Evolutionary conservation across 805 yeast genomes (phyloP).

Genomic region (Myxozyma vanderwaltii): DNA sequence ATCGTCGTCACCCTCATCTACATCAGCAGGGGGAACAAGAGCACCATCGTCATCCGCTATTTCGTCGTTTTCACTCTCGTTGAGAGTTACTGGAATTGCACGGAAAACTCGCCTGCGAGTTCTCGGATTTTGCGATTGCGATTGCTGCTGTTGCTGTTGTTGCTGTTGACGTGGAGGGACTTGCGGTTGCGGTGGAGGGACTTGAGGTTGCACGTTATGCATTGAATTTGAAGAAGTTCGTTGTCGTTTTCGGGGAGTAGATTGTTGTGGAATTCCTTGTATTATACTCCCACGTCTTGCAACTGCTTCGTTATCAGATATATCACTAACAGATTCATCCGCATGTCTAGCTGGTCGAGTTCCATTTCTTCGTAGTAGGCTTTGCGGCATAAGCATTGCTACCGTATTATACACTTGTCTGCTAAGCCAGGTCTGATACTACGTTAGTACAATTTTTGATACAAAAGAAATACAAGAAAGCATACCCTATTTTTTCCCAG

Average conservation of each 20-base stretch:
- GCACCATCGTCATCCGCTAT: slow-evolving; percentile 1
- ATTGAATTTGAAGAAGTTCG: background rate
- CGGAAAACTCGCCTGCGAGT: background rate
- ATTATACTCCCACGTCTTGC: background rate
- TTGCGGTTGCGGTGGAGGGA: background rate
- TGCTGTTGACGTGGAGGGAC: background rate
- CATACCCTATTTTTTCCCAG: slow-evolving; percentile 28
- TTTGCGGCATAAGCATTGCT: slow-evolving; percentile 24
- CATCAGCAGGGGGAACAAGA: background rate
- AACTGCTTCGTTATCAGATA: slow-evolving; percentile 11
- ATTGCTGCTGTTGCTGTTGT: background rate
- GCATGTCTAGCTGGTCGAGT: slow-evolving; percentile 22
- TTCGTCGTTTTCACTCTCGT: slow-evolving; percentile 5
- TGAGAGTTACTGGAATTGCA: background rate
- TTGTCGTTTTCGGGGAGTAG: background rate
- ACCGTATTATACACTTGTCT: slow-evolving; percentile 22
- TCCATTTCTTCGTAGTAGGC: slow-evolving; percentile 27
- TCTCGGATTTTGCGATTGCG: background rate
- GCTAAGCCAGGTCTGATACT: slow-evolving; percentile 22
- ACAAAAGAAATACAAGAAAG: background rate
- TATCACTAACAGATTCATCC: slow-evolving; percentile 13
- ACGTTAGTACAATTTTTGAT: background rate
- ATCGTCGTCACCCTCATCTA: slow-evolving; percentile 1
- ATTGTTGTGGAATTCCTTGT: background rate
- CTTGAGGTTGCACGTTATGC: background rate